Evolutionary conservation across 257 asterid species (phyloP), one percentile per base, ranked within the genome.

Genomic region (Solanum medicagineum): DNA sequence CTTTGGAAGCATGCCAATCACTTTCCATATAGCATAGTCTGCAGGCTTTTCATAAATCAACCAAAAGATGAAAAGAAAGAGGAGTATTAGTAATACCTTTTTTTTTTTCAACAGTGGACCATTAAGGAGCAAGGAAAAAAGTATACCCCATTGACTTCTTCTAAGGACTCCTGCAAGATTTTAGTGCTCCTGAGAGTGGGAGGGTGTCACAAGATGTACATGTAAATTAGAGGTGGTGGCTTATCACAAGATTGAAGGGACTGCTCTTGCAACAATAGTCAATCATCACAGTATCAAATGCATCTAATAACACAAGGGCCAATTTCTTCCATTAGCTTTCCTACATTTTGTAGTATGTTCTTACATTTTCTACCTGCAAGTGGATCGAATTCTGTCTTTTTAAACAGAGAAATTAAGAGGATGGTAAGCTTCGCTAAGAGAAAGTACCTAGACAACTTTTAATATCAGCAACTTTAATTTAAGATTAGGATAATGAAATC

Each of bases 181-280:
- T 65, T 53, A 42, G 90, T 86, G 90, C 79, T 80, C 73, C 81
- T 57, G 85, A 59, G 81, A 86, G 81, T 73, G 84, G 87, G 84
- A 80, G 87, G 85, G 49, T 1, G 40, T 47, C 86, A 88, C 77
- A 68, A 24, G 84, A 57, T 57, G 81, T 77, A 60, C 24, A 56
- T 57, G 81, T 66, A 70, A 32, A 49, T 80, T 77, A 57, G 59
- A 80, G 81, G 80, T 55, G 55, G 80, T 69, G 84, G 83, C 83
- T 29, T 55, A 85, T 83, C 42, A 80, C 77, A 70, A 36, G 68
- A 51, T 60, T 83, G 70, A 53, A 79, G 9, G 79, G 84, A 70
- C 84, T 59, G 84, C 84, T 88, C 65, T 60, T 12, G 79, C 79
- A 62, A 74, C 53, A 57, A 79, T 45, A 32, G 68, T 20, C 85